Evolutionary conservation across 305 asterid species (phyloP).

Genomic region (Fraxinus latifolia): DNA sequence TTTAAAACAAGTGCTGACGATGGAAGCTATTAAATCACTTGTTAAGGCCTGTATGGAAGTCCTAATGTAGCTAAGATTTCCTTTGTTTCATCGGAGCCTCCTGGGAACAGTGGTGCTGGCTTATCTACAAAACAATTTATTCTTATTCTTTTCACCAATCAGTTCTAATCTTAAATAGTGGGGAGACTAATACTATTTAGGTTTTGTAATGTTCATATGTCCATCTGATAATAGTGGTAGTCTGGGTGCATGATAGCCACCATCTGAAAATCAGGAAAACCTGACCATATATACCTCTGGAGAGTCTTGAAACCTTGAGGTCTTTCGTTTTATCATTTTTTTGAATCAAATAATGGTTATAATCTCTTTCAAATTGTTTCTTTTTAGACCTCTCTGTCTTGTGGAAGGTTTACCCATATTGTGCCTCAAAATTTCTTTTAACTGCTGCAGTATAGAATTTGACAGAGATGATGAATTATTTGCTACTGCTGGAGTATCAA

Average conservation of each 20-base stretch:
- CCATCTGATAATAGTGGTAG: neutral
- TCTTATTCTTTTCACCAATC: neutral
- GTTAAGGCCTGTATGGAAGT: neutral
- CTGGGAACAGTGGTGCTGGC: neutral
- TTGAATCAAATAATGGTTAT: neutral
- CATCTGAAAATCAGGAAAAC: neutral
- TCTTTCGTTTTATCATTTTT: neutral
- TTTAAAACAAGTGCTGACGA: neutral
- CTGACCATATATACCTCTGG: too few species aligned
- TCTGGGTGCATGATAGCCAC: neutral
- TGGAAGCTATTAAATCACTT: neutral
- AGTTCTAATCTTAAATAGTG: neutral
- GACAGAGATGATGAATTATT: constrained; percentile 86
- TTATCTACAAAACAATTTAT: neutral
- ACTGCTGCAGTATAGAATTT: constrained; percentile 75
- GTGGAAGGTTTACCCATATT: constrained; percentile 1
- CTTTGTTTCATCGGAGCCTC: neutral
- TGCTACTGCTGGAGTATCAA: constrained; percentile 89
- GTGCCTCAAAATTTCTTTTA: constrained; percentile 4
- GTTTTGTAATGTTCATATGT: neutral
- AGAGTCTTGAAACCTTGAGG: neutral
- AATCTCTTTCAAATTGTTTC: neutral
- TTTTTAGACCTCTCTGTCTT: neutral
- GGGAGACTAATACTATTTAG: neutral
- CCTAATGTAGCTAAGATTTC: neutral